phyloP scores from a whole-genome alignment of 352 stramenopile genomes.

The Pythium volutum region DNA sequence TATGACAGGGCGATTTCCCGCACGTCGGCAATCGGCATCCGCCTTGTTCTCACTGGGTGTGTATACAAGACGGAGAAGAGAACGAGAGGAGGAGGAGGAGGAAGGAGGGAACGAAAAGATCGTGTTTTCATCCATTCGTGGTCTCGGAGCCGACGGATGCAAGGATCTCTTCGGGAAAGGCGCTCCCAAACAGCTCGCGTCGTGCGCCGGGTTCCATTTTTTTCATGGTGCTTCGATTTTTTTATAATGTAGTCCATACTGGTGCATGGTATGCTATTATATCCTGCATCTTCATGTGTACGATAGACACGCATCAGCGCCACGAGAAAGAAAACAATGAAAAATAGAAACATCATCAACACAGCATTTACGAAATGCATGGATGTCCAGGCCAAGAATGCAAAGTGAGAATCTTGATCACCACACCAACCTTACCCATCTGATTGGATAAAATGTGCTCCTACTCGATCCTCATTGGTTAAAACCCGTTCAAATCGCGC shows the following conservation, averaged over 20 bases:
- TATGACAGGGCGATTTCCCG: not conserved
- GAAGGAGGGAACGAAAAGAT: slow-evolving; percentile 3
- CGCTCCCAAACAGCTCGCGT: not conserved
- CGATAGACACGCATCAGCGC: not conserved
- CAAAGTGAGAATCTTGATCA: too few species aligned
- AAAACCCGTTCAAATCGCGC: not conserved
- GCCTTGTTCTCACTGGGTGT: not conserved
- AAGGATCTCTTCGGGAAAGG: not conserved
- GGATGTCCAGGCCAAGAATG: too few species aligned
- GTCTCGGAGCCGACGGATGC: not conserved
- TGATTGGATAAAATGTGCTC: too few species aligned
- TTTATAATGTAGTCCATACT: slow-evolving; percentile 9
- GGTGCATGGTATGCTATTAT: not conserved
- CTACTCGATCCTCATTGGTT: not conserved
- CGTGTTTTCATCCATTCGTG: not conserved
- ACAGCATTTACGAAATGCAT: not conserved
- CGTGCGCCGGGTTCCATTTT: slow-evolving; percentile 1
- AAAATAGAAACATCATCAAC: not conserved
- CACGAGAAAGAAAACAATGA: not conserved
- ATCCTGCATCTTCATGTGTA: slow-evolving; percentile 11
- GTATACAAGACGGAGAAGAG: slow-evolving; percentile 2
- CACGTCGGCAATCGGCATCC: not conserved
- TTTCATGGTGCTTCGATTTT: slow-evolving; percentile 12
- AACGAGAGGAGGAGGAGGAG: not conserved
- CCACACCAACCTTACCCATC: too few species aligned